phyloP scores from a whole-genome alignment of 2,329 filamentous ascomycete species.

The Madurella fahalii region DNA sequence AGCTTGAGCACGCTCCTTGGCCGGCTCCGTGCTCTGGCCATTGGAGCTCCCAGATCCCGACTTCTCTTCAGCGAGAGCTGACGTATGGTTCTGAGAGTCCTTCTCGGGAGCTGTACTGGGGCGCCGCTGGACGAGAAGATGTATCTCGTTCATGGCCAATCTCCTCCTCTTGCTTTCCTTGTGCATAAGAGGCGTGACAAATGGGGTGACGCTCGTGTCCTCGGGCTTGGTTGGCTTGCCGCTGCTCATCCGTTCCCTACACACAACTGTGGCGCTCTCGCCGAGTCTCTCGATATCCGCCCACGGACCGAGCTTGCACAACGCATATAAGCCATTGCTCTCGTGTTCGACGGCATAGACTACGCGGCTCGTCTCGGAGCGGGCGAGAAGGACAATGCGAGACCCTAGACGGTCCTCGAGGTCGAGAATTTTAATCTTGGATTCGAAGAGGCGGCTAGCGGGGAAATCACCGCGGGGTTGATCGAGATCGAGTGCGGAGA shows the following conservation, averaged over 20 bases:
- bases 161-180: slow-evolving; percentile 52
- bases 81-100: slow-evolving; percentile 22
- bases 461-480: slow-evolving; percentile 48
- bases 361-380: slow-evolving; percentile 50
- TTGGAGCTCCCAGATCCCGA: neutral
- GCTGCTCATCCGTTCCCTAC: slow-evolving; percentile 30
- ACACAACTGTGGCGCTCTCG: slow-evolving; percentile 46
- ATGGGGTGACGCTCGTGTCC: slow-evolving; percentile 20
- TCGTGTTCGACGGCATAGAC: slow-evolving; percentile 65
- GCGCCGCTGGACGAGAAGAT: slow-evolving; percentile 56
- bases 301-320: slow-evolving; percentile 67
- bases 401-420: slow-evolving; percentile 57
- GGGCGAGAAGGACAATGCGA: slow-evolving; percentile 55
- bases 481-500: slow-evolving; percentile 59
- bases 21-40: neutral
- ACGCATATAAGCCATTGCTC: slow-evolving; percentile 55
- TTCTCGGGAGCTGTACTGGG: slow-evolving; percentile 40
- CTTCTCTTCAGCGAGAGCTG: slow-evolving; percentile 4
- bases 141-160: slow-evolving; percentile 59
- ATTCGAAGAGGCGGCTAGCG: slow-evolving; percentile 55
- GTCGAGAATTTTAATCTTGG: slow-evolving; percentile 59
- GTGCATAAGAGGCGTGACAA: slow-evolving; percentile 45
- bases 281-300: slow-evolving; percentile 55
- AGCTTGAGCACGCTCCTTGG: neutral
- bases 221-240: slow-evolving; percentile 15